phyloP scores from a whole-genome alignment of 2,329 filamentous ascomycete species.

The Daldinia sp. region DNA sequence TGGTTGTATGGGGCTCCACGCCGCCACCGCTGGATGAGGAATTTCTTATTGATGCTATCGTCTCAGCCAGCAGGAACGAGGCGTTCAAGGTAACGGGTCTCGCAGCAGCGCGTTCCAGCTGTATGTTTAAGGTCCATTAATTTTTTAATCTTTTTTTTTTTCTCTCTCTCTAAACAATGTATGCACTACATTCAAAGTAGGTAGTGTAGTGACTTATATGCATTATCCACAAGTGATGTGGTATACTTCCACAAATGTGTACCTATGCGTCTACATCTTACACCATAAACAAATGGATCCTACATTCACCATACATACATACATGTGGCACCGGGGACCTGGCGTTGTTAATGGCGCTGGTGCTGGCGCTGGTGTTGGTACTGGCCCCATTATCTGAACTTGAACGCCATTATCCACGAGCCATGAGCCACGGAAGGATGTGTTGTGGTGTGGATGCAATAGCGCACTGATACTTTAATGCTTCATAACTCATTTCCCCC shows the following conservation, averaged over 20 bases:
- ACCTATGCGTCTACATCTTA: background rate
- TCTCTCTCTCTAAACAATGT: background rate
- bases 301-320: slow-evolving; percentile 3
- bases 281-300: slow-evolving; percentile 1
- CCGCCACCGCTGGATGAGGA: slow-evolving; percentile 42
- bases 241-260: slow-evolving; percentile 9
- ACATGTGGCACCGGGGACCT: background rate
- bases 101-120: slow-evolving; percentile 39
- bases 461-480: slow-evolving; percentile 51
- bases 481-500: slow-evolving; percentile 52
- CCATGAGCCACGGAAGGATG: slow-evolving; percentile 46
- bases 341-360: background rate
- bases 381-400: slow-evolving; percentile 19
- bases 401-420: slow-evolving; percentile 40
- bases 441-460: slow-evolving; percentile 51
- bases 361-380: background rate
- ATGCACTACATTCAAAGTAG: background rate
- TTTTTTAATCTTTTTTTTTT: background rate
- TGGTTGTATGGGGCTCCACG: slow-evolving; percentile 34
- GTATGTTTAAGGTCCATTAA: slow-evolving; percentile 24
- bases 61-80: slow-evolving; percentile 46
- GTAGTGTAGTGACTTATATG: too few relatives aligned
- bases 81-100: slow-evolving; percentile 37
- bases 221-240: background rate
- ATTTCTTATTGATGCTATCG: slow-evolving; percentile 41